A percentile compares a stretch with the other conserved stretches of the same genome.
Evolutionary conservation across 257 asterid species (phyloP).

Genomic region (Echium plantagineum): DNA sequence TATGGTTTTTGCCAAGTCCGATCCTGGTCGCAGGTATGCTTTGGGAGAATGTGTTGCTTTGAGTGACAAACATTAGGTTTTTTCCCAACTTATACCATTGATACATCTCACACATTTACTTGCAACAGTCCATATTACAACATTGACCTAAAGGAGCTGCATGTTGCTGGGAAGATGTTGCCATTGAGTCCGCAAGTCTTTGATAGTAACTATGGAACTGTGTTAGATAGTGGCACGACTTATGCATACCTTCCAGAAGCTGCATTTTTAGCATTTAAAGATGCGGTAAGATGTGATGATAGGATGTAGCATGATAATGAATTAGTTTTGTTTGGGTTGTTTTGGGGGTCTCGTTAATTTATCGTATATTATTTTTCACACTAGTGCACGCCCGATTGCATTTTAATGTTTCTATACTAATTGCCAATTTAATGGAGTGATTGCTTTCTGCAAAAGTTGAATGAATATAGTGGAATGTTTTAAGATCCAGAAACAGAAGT

Average conservation of each 20-base stretch:
- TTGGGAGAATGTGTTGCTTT: neutral
- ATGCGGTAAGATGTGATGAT: constrained; percentile 62
- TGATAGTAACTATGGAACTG: constrained; percentile 88
- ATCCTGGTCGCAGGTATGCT: constrained; percentile 87
- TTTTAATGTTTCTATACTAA: too few species aligned
- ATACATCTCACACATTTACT: constrained; percentile 95
- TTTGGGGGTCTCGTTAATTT: neutral
- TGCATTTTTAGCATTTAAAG: constrained; percentile 72
- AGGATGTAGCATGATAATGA: neutral
- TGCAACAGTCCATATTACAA: constrained; percentile 99
- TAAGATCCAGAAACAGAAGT: neutral
- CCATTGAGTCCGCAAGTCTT: constrained; percentile 49
- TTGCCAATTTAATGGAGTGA: neutral
- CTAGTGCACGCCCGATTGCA: neutral
- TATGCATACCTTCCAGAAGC: constrained; percentile 93
- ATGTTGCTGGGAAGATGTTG: constrained; percentile 90
- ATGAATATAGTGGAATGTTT: neutral
- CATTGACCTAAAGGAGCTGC: constrained; percentile 87
- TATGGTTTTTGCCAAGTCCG: constrained; percentile 75
- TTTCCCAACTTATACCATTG: constrained; percentile 58
- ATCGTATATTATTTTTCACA: neutral
- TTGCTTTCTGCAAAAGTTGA: neutral
- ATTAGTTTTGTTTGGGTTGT: constrained; percentile 3
- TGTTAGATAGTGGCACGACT: constrained; percentile 96
- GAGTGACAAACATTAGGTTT: neutral